Conservation (phyloP, 805 yeast species). For the Candida sakaeoensis region DNA sequence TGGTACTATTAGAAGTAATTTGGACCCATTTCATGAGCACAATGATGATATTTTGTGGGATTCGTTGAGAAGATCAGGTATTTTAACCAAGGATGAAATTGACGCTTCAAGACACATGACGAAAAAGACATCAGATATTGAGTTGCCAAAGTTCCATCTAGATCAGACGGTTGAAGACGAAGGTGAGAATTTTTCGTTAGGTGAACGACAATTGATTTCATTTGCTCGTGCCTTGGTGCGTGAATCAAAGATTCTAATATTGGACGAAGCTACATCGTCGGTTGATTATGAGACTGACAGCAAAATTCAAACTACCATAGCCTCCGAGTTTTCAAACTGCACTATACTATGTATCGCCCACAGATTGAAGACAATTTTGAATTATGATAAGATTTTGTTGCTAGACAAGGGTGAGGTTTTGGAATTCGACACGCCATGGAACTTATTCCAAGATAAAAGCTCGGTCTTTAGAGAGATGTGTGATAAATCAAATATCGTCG, state of each 20-base stretch:
- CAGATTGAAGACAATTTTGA: slow-evolving; percentile 34
- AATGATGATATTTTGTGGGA: slow-evolving; percentile 51
- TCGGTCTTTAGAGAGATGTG: slow-evolving; percentile 35
- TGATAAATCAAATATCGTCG: slow-evolving; percentile 28
- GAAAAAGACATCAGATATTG: slow-evolving; percentile 9
- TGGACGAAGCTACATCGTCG: slow-evolving; percentile 39
- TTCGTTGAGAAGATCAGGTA: slow-evolving; percentile 49
- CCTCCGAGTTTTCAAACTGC: slow-evolving; percentile 27
- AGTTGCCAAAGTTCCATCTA: slow-evolving; percentile 33
- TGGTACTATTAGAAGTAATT: slow-evolving; percentile 51
- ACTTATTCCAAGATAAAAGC: slow-evolving; percentile 21
- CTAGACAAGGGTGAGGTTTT: slow-evolving; percentile 31
- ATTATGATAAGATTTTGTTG: slow-evolving; percentile 32
- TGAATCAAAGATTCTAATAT: slow-evolving; percentile 31
- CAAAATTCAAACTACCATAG: slow-evolving; percentile 32
- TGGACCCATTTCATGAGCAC: slow-evolving; percentile 55
- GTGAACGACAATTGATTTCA: slow-evolving; percentile 37
- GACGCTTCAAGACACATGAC: slow-evolving; percentile 14
- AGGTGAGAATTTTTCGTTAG: slow-evolving; percentile 34
- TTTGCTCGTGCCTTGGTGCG: slow-evolving; percentile 38
- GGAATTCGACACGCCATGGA: slow-evolving; percentile 34
- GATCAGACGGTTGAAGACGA: slow-evolving; percentile 35
- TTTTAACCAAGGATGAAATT: slow-evolving; percentile 33
- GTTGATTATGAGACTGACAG: slow-evolving; percentile 38
- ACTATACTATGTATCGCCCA: slow-evolving; percentile 39